Evolutionary conservation across 345 rosid genomes (phyloP), one percentile per base, ranked within the genome.

Genomic region (Moricandia arvensis): DNA sequence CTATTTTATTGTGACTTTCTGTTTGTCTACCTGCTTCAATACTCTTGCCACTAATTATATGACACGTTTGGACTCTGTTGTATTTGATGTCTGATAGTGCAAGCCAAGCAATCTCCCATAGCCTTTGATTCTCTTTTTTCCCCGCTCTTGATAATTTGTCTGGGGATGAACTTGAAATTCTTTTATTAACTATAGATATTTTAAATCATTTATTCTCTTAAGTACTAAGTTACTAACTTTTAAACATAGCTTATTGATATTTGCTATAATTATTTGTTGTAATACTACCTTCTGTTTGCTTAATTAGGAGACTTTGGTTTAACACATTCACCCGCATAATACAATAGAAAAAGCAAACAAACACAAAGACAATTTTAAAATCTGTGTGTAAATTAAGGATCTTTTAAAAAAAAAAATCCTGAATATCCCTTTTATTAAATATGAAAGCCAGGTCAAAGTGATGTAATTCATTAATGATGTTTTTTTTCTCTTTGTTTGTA

Each of bases 81-180:
- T 76, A 75, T 72, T 77, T 69, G 88, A 82, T 91, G 87, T 79
- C 93, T 87, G 93, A 80, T 87, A 83, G 84, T 88, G 97, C 92
- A 92, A 92, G 96, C 91, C 87, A 92, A 87, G 90, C 88, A 83
- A 85, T 45, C 81, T 53, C 83, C 82, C 81, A 62, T 57, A 71
- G 41, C 30, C 24, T 21, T 21, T 21, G 24, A 21, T 21, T 21
- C 24, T 21, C 24, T 21, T 21, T 21, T 21, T 21, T 78, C 31
- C 8, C 30, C n/a, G 35, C 16, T 47, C n/a, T 51, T 33, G 12
- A 60, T 41, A 34, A 6, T 1, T 13, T 62, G 21, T 6, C 9
- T 24, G 35, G 18, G 6, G 27, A 12, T 10, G 16, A 30, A 43
- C 43, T 38, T 55, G 8, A 27, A 35, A 2, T 29, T 29, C 1